Conservation (phyloP, 75 land plant species). For the Ceratopteris richardii region DNA sequence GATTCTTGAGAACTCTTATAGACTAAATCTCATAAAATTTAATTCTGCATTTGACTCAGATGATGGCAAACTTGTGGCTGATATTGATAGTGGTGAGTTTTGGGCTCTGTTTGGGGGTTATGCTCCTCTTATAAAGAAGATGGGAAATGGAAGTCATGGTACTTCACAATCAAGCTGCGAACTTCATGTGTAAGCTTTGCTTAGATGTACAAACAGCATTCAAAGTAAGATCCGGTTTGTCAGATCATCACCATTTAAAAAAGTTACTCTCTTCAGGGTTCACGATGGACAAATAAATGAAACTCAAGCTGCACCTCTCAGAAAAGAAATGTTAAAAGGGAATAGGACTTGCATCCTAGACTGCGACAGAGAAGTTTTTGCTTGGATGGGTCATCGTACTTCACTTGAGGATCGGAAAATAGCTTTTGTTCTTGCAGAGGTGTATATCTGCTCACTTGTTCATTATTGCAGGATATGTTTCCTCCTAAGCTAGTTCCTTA, state of each 20-base stretch:
- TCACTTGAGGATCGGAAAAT: slow-evolving; percentile 76
- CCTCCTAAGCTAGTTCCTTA: too few relatives aligned
- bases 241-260: too few relatives aligned
- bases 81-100: slow-evolving; percentile 93
- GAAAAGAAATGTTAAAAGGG: slow-evolving; percentile 66
- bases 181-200: too few relatives aligned
- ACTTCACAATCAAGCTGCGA: too few relatives aligned
- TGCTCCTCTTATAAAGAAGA: slow-evolving; percentile 86
- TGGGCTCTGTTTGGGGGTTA: slow-evolving; percentile 98
- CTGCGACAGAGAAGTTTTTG: slow-evolving; percentile 69
- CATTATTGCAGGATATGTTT: too few relatives aligned
- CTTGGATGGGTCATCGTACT: slow-evolving; percentile 89
- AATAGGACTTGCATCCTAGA: slow-evolving; percentile 76
- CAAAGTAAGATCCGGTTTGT: too few relatives aligned
- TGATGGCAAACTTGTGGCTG: slow-evolving; percentile 96
- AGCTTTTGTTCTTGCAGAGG: slow-evolving; percentile 68
- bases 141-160: slow-evolving; percentile 17
- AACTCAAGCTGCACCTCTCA: slow-evolving; percentile 43
- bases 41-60: slow-evolving; percentile 25
- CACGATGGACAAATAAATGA: slow-evolving; percentile 53
- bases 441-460: slow-evolving; percentile 19
- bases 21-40: too few relatives aligned
- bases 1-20: too few relatives aligned
- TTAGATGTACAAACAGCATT: too few relatives aligned
- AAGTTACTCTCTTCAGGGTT: slow-evolving; percentile 31